Conservation (phyloP, 495 filamentous ascomycete species). For the Xylaria venustula region DNA sequence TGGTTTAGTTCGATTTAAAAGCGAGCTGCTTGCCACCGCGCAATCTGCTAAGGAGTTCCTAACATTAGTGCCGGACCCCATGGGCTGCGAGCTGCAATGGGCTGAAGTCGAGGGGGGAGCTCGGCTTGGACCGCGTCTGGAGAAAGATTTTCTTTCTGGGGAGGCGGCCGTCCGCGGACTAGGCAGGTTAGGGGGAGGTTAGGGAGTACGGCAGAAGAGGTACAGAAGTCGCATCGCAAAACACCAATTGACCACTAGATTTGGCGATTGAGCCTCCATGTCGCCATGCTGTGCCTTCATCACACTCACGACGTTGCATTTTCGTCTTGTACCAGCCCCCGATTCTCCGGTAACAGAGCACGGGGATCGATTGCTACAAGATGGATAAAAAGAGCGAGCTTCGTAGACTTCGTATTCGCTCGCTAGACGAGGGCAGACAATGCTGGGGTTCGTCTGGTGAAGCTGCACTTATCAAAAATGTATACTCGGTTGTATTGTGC, state of each 20-base stretch:
- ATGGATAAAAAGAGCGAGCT: not conserved
- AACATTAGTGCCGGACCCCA: slow-evolving; percentile 1
- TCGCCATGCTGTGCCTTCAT: not conserved
- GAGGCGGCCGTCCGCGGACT: not conserved
- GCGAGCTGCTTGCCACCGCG: too few species aligned
- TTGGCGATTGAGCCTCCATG: not conserved
- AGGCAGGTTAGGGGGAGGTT: too few species aligned
- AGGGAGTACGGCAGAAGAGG: not conserved
- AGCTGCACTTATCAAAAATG: too few species aligned
- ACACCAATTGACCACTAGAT: slow-evolving; percentile 7
- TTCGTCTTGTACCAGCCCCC: not conserved
- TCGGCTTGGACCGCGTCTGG: slow-evolving; percentile 11
- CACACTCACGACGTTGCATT: not conserved
- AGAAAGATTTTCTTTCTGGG: slow-evolving; percentile 1
- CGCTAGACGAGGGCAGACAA: too few species aligned
- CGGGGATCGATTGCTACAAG: not conserved
- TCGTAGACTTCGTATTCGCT: not conserved
- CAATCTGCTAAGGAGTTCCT: not conserved
- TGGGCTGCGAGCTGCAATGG: not conserved
- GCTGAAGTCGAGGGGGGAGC: not conserved
- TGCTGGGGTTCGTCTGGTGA: too few species aligned
- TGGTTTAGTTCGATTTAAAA: not conserved
- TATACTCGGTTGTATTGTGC: not conserved
- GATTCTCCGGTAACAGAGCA: not conserved
- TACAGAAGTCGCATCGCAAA: not conserved